These are phyloP conservation scores for Candida pseudoviswanathii DNA, from an alignment of 1,139 yeast genomes.

Conservation along the genomic window DNA sequence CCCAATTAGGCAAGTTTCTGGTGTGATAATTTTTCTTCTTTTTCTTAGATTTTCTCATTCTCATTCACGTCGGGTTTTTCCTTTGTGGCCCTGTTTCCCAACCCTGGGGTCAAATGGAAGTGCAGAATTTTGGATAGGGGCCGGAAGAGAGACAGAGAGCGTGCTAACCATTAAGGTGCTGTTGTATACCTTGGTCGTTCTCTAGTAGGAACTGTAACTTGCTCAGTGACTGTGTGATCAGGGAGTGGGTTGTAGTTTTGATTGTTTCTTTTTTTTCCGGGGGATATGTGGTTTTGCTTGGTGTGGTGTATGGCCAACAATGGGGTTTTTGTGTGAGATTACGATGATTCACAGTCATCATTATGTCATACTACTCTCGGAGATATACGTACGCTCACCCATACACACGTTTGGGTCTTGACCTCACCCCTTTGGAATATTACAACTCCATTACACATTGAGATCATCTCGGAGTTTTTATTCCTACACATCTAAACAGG, in stretches of 20 bases:
- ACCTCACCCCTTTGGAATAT: no score
- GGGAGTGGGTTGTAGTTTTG: no score
- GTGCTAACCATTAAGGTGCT: no score
- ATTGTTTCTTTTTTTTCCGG: background rate
- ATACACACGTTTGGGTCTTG: no score
- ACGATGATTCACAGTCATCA: constrained; percentile 5
- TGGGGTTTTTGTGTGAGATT: background rate
- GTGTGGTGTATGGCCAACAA: no score
- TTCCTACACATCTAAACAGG: background rate
- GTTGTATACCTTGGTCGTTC: no score
- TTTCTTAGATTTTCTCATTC: background rate
- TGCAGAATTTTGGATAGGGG: background rate
- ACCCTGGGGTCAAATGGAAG: background rate
- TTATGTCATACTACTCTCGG: background rate
- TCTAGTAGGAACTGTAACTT: no score
- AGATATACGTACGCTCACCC: background rate
- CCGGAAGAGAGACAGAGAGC: no score
- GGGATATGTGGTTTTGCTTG: background rate
- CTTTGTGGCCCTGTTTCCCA: background rate
- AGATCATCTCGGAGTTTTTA: constrained; percentile 1
- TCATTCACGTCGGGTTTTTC: no score
- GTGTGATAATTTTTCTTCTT: background rate
- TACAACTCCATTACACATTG: background rate
- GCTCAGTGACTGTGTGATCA: no score
- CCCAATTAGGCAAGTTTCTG: constrained; percentile 3